Evolutionary conservation across 2,329 filamentous ascomycete genomes (phyloP), one percentile per base, ranked within the genome.

Genomic region (Diaporthe velutina): DNA sequence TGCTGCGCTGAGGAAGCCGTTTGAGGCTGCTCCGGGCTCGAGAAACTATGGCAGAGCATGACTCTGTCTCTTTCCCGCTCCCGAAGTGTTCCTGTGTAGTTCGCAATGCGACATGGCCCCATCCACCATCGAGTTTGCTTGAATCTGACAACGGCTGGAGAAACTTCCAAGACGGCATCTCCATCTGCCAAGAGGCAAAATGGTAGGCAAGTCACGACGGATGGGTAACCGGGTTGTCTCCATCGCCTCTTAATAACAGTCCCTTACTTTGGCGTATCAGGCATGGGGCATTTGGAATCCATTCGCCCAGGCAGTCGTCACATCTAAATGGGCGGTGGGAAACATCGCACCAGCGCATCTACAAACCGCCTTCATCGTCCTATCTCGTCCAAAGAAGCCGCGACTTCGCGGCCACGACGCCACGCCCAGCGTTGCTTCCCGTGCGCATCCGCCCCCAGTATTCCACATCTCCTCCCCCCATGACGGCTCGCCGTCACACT

Each of bases 261-360:
- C 4, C 60, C 22, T 25, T 25, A n/a, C 57, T 28, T 42, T 28
- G 42, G 17, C 22, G 42, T 28, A 9, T n/a, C 19, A 61, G 35
- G 13, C 28, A 28, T 45, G 22, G 10, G 45, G 30, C 30, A 52
- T 38, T 67, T 67, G 64, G 45, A 52, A 67, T 38, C 45, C 15
- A 40, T 38, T 28, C 45, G 30, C 64, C 40, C 13, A 28, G 33
- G 45, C 45, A 38, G 30, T 54, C 64, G 30, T 52, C 30, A 38
- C 9, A 19, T 38, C 42, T 52, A 22, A 25, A 35, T 17, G 25
- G 15, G 15, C 10, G 9, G 9, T 33, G 28, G 45, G 45, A 52
- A 40, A 67, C 64, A 67, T 67, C 45, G 64, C 64, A 40, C 64
- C 45, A 67, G 30, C 64, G 45, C 45, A 67, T 67, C 64, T 67